Percentiles rank a stretch among this genome's conserved stretches.
phyloP scores from a whole-genome alignment of 2,329 filamentous ascomycete genomes.

The Fusarium sp. region DNA sequence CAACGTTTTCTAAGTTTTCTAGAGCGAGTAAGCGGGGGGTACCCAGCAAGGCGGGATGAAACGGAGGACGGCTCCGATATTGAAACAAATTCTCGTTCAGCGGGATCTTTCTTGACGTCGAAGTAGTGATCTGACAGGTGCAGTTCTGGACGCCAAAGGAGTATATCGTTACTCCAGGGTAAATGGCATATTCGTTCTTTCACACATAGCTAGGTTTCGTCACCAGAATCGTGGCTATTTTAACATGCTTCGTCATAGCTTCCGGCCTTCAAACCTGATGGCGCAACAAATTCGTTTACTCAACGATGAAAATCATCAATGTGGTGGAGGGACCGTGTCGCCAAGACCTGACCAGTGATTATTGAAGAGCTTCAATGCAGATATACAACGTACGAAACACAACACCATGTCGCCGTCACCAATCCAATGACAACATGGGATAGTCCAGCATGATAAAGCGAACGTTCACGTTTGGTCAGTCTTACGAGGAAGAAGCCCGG shows the following conservation, averaged over 20 bases:
- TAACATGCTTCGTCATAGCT: background rate
- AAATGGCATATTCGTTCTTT: conserved; percentile 15
- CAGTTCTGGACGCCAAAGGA: conserved; percentile 17
- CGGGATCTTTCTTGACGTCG: conserved; percentile 33
- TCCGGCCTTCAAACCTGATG: conserved; percentile 28
- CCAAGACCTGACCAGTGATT: conserved; percentile 21
- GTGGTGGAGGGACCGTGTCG: conserved; percentile 15
- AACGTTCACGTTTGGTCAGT: background rate
- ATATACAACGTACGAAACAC: conserved; percentile 9
- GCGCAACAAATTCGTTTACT: conserved; percentile 17
- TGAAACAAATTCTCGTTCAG: conserved; percentile 14
- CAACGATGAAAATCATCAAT: conserved; percentile 2
- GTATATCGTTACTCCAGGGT: conserved; percentile 33
- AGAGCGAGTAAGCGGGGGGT: conserved; percentile 25
- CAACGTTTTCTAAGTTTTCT: conserved; percentile 24
- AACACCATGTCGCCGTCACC: conserved; percentile 5
- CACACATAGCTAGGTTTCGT: conserved; percentile 9
- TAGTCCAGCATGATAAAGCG: background rate
- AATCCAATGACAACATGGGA: conserved; percentile 2
- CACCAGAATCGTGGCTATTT: conserved; percentile 20
- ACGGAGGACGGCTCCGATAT: conserved; percentile 35
- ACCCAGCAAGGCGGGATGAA: conserved; percentile 27
- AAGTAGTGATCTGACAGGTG: conserved; percentile 24
- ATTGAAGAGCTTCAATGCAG: background rate
- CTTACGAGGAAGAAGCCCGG: background rate